Percentiles rank a stretch among this genome's conserved stretches.
These are phyloP conservation scores for Cryptococcus deneoformans DNA, from an alignment of 1,284 basidiomycete genomes.

Conservation along the genomic window DNA sequence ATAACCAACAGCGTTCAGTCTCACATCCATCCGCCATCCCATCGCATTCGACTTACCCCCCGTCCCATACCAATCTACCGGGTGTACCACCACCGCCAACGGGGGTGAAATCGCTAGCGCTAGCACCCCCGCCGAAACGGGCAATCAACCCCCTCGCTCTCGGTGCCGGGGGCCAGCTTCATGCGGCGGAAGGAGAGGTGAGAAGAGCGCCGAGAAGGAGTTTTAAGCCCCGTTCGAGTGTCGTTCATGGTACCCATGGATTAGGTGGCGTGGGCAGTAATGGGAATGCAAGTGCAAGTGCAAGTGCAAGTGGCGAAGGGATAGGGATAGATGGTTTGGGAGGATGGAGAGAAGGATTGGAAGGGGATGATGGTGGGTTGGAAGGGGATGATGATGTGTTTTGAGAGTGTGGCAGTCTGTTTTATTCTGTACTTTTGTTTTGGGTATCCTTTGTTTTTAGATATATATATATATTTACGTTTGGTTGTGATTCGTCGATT, in stretches of 20 bases:
- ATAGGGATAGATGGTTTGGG: background rate
- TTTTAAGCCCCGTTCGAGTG: slow-evolving; percentile 49
- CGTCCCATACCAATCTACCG: background rate
- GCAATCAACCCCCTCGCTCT: no score
- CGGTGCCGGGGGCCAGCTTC: no score
- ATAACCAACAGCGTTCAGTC: background rate
- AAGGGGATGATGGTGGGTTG: no score
- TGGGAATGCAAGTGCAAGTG: no score
- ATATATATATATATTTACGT: no score
- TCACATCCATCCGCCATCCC: slow-evolving; percentile 5
- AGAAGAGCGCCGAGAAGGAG: slow-evolving; percentile 61
- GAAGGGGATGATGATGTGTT: slow-evolving; percentile 14
- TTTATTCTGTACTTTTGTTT: no score
- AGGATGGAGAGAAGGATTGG: background rate
- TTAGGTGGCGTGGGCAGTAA: background rate
- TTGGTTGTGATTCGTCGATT: no score
- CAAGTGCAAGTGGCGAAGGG: no score
- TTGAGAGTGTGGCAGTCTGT: background rate
- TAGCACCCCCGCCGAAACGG: background rate
- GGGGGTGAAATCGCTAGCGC: no score
- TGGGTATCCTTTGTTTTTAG: no score
- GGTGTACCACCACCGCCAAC: no score
- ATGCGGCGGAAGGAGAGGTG: slow-evolving; percentile 51
- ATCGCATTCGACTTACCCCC: background rate
- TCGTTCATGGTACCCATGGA: background rate